A percentile compares a stretch with the other conserved stretches of the same genome.
phyloP scores from a whole-genome alignment of 345 rosid genomes.

The Dimocarpus longan region DNA sequence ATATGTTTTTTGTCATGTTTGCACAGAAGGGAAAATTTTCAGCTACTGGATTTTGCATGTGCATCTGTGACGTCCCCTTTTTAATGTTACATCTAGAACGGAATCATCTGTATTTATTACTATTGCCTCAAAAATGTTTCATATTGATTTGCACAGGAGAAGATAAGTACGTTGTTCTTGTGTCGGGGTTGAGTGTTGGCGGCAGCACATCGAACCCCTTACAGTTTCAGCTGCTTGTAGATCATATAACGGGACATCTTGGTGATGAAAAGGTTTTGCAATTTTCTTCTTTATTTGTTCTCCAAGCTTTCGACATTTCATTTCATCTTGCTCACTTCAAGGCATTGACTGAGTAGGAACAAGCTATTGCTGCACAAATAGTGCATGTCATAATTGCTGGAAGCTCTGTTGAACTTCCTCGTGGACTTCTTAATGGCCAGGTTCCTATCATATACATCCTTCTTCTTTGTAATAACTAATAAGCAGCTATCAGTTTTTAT shows the following conservation, averaged over 20 bases:
- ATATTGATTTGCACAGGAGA: conserved; percentile 55
- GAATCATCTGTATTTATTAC: conserved; percentile 9
- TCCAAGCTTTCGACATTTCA: conserved; percentile 15
- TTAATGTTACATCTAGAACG: background rate
- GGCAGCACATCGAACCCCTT: conserved; percentile 75
- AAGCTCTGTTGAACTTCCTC: conserved; percentile 82
- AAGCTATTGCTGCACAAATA: conserved; percentile 74
- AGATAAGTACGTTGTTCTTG: conserved; percentile 77
- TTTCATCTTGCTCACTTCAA: conserved; percentile 16
- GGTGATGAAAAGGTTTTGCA: conserved; percentile 79
- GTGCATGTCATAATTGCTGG: conserved; percentile 93
- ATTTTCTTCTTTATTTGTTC: conserved; percentile 19
- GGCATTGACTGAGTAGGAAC: conserved; percentile 55
- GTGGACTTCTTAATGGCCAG: conserved; percentile 72
- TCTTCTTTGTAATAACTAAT: background rate
- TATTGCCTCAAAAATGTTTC: conserved; percentile 25
- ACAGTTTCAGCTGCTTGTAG: conserved; percentile 90
- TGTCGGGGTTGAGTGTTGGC: conserved; percentile 84
- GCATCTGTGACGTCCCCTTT: background rate
- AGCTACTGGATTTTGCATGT: conserved; percentile 1
- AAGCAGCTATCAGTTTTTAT: background rate
- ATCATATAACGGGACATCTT: conserved; percentile 90
- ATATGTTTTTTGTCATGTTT: background rate
- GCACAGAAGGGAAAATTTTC: background rate
- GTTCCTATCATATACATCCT: conserved; percentile 33